Evolutionary conservation across 257 asterid species (phyloP).

Genomic region (Mentha longifolia): DNA sequence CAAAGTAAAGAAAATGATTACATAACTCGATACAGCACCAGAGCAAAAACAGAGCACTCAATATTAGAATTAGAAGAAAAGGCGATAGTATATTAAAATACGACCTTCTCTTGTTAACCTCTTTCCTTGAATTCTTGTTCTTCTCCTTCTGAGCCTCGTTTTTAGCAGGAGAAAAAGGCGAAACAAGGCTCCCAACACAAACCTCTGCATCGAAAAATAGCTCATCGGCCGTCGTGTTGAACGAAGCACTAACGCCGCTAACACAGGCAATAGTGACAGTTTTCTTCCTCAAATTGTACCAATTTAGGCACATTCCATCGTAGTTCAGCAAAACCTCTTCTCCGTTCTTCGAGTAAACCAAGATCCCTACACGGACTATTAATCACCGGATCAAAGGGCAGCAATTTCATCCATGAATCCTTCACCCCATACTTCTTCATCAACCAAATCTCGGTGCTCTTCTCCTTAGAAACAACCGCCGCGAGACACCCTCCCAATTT

Average conservation of each 20-base stretch:
- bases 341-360: constrained; percentile 44
- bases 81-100: too few species aligned
- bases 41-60: too few species aligned
- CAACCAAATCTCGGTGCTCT: constrained; percentile 35
- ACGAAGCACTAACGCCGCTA: constrained; percentile 18
- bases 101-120: constrained; percentile 39
- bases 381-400: background rate
- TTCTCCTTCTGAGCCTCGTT: constrained; percentile 18
- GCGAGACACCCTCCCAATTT: constrained; percentile 45
- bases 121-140: too few species aligned
- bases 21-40: too few species aligned
- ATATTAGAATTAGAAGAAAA: too few species aligned
- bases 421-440: too few species aligned
- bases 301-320: too few species aligned
- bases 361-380: constrained; percentile 23
- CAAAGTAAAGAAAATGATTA: too few species aligned
- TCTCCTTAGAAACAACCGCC: constrained; percentile 14
- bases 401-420: constrained; percentile 51
- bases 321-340: constrained; percentile 46
- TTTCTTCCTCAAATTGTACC: constrained; percentile 37
- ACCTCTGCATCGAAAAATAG: constrained; percentile 40
- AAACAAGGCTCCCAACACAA: constrained; percentile 44
- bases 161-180: constrained; percentile 23
- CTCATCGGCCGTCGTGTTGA: background rate
- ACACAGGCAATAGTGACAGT: constrained; percentile 28